Evolutionary conservation across 2,329 filamentous ascomycete species (phyloP).

Genomic region (Sporothrix euskadiensis): DNA sequence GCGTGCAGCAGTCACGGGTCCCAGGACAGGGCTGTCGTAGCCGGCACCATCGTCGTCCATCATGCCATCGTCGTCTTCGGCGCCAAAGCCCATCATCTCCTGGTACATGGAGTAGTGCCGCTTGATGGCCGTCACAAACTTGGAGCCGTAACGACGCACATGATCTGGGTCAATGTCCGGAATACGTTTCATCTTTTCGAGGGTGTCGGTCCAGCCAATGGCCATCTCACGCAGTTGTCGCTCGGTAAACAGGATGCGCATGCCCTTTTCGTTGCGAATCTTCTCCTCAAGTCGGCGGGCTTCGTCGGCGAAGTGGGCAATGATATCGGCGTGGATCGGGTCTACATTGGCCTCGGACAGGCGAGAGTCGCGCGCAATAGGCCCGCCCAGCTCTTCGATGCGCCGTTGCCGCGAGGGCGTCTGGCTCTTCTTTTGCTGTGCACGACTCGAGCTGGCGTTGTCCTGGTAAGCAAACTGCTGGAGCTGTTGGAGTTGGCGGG

Average conservation of each 20-base stretch:
- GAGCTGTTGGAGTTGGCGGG: conserved; percentile 32
- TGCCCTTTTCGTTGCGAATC: conserved; percentile 59
- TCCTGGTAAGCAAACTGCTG: conserved; percentile 29
- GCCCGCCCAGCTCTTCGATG: conserved; percentile 52
- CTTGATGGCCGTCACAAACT: conserved; percentile 61
- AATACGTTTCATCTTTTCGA: conserved; percentile 64
- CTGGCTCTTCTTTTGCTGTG: conserved; percentile 29
- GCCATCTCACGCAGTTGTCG: conserved; percentile 71
- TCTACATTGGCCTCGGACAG: conserved; percentile 45
- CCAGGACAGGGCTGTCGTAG: conserved; percentile 17
- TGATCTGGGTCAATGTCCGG: conserved; percentile 63
- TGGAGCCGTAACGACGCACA: conserved; percentile 61
- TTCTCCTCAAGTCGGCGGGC: conserved; percentile 62
- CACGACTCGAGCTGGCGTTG: background rate
- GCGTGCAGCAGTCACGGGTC: conserved; percentile 16
- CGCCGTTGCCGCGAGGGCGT: conserved; percentile 39
- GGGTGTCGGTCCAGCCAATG: conserved; percentile 63
- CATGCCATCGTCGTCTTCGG: conserved; percentile 27
- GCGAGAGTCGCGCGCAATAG: conserved; percentile 59
- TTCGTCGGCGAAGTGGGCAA: conserved; percentile 64
- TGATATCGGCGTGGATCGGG: conserved; percentile 59
- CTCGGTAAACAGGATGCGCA: conserved; percentile 68
- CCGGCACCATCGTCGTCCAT: conserved; percentile 28
- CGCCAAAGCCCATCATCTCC: conserved; percentile 49
- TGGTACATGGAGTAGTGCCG: conserved; percentile 50